phyloP scores from a whole-genome alignment of 129 eudicot species.

The Cynara cardunculus region DNA sequence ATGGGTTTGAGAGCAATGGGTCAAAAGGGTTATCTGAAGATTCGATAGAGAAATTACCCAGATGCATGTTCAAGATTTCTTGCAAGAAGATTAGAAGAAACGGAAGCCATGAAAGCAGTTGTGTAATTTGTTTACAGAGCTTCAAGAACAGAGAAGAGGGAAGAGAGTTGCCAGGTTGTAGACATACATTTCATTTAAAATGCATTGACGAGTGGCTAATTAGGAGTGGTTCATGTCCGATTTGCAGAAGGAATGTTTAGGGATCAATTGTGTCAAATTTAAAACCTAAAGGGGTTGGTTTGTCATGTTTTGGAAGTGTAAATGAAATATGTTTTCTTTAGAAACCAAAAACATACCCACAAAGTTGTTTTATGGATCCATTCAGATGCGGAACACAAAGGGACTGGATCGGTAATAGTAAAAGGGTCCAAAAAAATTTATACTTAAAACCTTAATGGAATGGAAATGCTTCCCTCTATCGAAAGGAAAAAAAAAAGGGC shows the following conservation, averaged over 20 bases:
- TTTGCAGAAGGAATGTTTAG: constrained; percentile 54
- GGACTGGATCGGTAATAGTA: no score
- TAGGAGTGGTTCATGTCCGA: constrained; percentile 65
- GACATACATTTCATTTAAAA: constrained; percentile 52
- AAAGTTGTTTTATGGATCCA: no score
- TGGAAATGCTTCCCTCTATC: no score
- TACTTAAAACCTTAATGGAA: no score
- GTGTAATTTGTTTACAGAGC: constrained; percentile 53
- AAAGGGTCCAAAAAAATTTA: no score
- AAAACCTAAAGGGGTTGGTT: not conserved
- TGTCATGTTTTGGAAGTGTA: constrained; percentile 17
- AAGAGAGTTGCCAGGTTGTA: constrained; percentile 48
- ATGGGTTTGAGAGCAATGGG: constrained; percentile 41
- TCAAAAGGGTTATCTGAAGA: constrained; percentile 50
- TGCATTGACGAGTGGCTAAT: constrained; percentile 77
- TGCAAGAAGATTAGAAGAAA: not conserved
- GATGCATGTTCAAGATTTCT: constrained; percentile 18
- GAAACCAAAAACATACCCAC: no score
- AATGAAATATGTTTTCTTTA: not conserved
- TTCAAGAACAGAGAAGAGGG: constrained; percentile 50
- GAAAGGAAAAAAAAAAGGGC: no score
- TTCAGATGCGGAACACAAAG: no score
- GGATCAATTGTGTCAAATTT: not conserved
- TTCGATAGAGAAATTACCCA: constrained; percentile 46
- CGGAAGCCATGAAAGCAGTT: constrained; percentile 23